Percentiles rank a stretch among this genome's conserved stretches.
phyloP scores from a whole-genome alignment of 2,329 filamentous ascomycete species.

The Fusarium sp. region DNA sequence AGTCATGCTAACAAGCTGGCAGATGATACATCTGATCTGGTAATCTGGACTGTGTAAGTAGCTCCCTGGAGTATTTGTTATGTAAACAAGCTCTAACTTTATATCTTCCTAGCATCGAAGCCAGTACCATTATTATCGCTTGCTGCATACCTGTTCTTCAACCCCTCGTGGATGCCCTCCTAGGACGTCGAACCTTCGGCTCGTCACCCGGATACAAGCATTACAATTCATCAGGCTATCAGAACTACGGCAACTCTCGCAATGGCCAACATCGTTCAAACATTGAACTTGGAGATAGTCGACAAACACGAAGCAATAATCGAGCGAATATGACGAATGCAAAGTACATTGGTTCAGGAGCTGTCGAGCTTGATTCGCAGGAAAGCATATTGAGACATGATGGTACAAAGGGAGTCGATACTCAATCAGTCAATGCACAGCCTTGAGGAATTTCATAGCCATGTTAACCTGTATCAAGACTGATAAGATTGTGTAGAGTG shows the following conservation, averaged over 20 bases:
- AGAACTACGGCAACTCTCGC: slow-evolving; percentile 22
- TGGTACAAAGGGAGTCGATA: not conserved
- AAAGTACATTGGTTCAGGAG: slow-evolving; percentile 18
- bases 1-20: not conserved
- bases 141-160: slow-evolving; percentile 54
- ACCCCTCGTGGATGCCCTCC: slow-evolving; percentile 50
- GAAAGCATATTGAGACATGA: slow-evolving; percentile 25
- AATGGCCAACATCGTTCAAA: slow-evolving; percentile 17
- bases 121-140: slow-evolving; percentile 54
- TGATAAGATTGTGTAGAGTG: no score
- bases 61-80: not conserved
- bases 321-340: slow-evolving; percentile 1
- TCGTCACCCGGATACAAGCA: slow-evolving; percentile 30
- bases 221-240: slow-evolving; percentile 23
- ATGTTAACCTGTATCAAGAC: no score
- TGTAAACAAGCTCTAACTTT: not conserved
- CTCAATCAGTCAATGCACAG: not conserved
- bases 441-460: no score
- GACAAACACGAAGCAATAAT: not conserved
- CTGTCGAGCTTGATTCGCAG: slow-evolving; percentile 26
- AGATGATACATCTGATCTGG: slow-evolving; percentile 56
- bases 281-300: slow-evolving; percentile 20
- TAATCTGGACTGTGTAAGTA: slow-evolving; percentile 61
- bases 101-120: slow-evolving; percentile 48
- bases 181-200: slow-evolving; percentile 39